Evolutionary conservation across 2,329 filamentous ascomycete species (phyloP), one percentile per base, ranked within the genome.

Genomic region (Cadophora sp.): DNA sequence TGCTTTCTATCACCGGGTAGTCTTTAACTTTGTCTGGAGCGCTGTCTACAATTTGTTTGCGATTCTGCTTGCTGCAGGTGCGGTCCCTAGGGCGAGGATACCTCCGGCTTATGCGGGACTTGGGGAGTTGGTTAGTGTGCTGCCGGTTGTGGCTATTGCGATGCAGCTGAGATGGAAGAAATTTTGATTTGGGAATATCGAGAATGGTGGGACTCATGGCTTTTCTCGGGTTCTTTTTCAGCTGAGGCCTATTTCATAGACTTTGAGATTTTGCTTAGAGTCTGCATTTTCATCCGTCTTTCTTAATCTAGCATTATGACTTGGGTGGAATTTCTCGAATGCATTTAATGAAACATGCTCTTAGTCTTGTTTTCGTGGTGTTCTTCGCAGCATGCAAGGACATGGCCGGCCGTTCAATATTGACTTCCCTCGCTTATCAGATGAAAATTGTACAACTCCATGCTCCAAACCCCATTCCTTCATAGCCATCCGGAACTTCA

Each of bases 1-100:
- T 46, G 74, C 75, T 9, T 73, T 75, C 27, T 78, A 78, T 69
- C 74, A 77, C 12, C 81, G 85, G 26, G 84, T 88, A 69, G 72
- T 81, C 8, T 85, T 89, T 79, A 91, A 92, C 73, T 91, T 92
- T 72, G 78, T 73, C 0, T 91, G 89, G 89, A 82, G 84, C 0
- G 83, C 82, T 34, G 72, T 88, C 1, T 92, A 91, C 78, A 92
- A 92, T 68, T 34, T 85, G 6, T 81, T 88, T 66, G 89, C 89
- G 0, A 82, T 91, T 14, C 75, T 89, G 51, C 78, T 91, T 19
- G 89, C 86, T 4, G 83, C 83, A 0, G 89, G 89, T 0, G 87
- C 84, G 0, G 85, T 88, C 74, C 40, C 37, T 1, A 84, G 86
- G 9, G 80, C 83, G 8, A 81, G 86, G 59, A 82, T 84, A 64